Evolutionary conservation across 2,329 filamentous ascomycete genomes (phyloP), one percentile per base, ranked within the genome.

Genomic region (Paraphaeosphaeria sporulosa): DNA sequence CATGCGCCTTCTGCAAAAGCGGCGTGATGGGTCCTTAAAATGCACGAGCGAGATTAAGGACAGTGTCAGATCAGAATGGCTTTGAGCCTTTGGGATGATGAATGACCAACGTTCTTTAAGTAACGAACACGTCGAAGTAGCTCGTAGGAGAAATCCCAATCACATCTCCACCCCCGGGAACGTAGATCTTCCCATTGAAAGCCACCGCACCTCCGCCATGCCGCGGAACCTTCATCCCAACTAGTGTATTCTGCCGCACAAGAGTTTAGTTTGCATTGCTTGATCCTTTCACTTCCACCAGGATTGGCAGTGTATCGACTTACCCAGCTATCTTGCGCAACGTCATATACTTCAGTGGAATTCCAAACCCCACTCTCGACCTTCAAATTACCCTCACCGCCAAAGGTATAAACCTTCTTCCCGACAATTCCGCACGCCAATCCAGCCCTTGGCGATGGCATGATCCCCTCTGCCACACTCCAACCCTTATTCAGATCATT

Each of bases 401-500:
- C 71, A 60, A 75, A 69, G 19, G 66, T 65, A 52, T 69, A 74
- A 3, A 75, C 49, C 51, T 67, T 68, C 19, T 38, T 55, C 4
- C 66, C 68, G 4, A 74, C 46, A 1, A 58, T 54, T 2, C 65
- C 69, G 9, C 62, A 58, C 2, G 69, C 64, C 15, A 72, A 34
- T 10, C 71, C 69, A 30, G 66, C 69, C n/a, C 72, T 57, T 19
- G 67, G 48, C 4, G 66, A 71, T 23, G 68, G 71, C 70, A 75
- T 73, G 13, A 43, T 58, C 25, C 56, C 59, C 1, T 36, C 7
- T 19, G 60, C 64, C 9, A 53, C 60, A 15, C 4, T 63, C 71
- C 71, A 74, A 15, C 66, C 69, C 0, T 50, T 59, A 12, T 68
- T 56, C 12, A 66, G 25, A 62, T 69, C 32, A n/a, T 51, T 42